Base-by-base conservation (phyloP, 495 filamentous ascomycete species). In the Tetracladium setigerum region DNA sequence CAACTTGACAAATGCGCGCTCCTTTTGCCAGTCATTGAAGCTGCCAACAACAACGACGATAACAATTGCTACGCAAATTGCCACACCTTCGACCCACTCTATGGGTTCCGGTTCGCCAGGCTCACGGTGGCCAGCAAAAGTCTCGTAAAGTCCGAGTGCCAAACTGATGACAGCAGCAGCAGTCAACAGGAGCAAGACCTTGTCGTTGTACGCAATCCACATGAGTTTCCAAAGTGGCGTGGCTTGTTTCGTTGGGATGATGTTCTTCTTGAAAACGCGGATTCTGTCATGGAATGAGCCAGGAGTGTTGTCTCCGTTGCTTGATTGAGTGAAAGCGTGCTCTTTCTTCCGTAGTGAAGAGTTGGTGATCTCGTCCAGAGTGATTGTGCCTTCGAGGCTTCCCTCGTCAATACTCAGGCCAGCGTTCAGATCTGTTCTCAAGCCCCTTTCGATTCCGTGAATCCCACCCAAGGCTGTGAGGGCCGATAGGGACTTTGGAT, bases 131-230 rank as follows among this genome's bases (percentile, higher is more conserved):
- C 50, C 59, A 8, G 67, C 64, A 35, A 72, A 71, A 8, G 67
- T 68, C 44, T 74, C 65, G 49, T 75, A 75, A 11, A 76, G 59
- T 30, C 89, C 88, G 5, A 95, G 71, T 1, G 81, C 84, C 10
- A 95, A 70, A 4, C 87, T 91, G 31, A 95, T 77, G 16, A 79
- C 66, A 11, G 88, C 88, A 9, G 87, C 86, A 37, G 81, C 66
- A 1, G 83, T 84, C 49, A 95, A 67, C 5, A 95, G 64, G 37
- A 90, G 81, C 38, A 91, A 70, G 16, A 91, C 83, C 47, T 86
- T 86, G 64, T 91, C 86, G 56, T 90, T 86, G 57, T 86, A 88
- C 8, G 84, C 83, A 54, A 82, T 78, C 86, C 85, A 91, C 54
- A 88, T 79, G 31, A 89, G 54, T 52, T 79, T 72, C 50, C 82